Base-by-base conservation (phyloP, 768 basidiomycete species). In the Gymnopilus junonius region DNA sequence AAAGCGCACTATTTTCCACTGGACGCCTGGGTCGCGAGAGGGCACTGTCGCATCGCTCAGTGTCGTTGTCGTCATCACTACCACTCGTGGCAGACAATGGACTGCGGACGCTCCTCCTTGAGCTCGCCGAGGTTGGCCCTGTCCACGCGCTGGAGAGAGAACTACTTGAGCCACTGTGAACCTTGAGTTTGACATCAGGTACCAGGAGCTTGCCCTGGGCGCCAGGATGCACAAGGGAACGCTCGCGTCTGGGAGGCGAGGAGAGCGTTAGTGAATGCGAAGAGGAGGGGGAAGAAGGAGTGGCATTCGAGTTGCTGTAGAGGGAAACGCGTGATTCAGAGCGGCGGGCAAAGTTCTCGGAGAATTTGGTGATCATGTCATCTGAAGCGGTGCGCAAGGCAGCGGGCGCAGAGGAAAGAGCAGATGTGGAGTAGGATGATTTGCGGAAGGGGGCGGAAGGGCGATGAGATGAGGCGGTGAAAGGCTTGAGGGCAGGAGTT, bases 181-280 rank as follows among this genome's bases (percentile, higher is more conserved):
- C 77, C 69, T 75, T 77, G 65, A 81, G 67, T 69, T 78, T 80
- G 39, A 83, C 77, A 54, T 81, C 69, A 35, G 80, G 82, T 0
- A 82, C 80, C 7, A 91, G 79, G 11, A 92, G 80, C 62, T 85
- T 87, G 58, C 89, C 90, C 71, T 90, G 83, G 0, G 86, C 88
- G 42, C 83, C 84, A 6, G 80, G 80, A 63, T 83, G 79, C n/a
- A 92, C 70, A 3, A 92, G 74, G 4, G 82, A 79, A 4, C 83
- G 84, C 70, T 86, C 87, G 37, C 82, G 80, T 45, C 79, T 72
- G 8, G 57, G 63, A 8, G 78, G 69, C 32, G 79, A 69, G 8
- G 78, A 65, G 43, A 77, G 65, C 31, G 81, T 74, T 48, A 77
- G 64, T 2, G 78, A 77, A 48, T 76, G 74, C 20, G 76, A 64